Base-by-base conservation (phyloP, 306 rosid species). In the Vigna hirtella region DNA sequence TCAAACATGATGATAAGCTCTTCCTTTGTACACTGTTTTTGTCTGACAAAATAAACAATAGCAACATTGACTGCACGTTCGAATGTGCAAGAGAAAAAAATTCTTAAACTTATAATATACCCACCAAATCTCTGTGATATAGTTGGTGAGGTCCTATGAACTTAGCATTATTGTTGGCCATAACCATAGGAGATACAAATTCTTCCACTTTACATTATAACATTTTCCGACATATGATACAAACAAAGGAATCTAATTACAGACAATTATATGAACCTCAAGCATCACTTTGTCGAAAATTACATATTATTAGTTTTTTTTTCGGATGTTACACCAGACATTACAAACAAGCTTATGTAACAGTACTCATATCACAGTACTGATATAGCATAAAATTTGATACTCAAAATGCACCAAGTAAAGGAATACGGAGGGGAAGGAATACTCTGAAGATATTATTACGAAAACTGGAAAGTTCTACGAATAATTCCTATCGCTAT, bases 21-120 rank as follows among this genome's bases (percentile, higher is more conserved):
- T 24, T 59, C 24, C 3, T 38, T 17, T 74, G 15, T 45, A 55
- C 45, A 22, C 18, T 45, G 9, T 40, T 18, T 78, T 76, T 76
- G 4, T 24, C 26, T 59, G 15, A 4, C 69, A 11, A 4, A 66
- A 77, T 70, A 61, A 34, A 61, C 15, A 66, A 58, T 12, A 26
- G 20, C 13, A 61, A 78, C 52, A 63, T 53, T 12, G 59, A 61
- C 12, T 67, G 81, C 88, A 85, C 86, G 86, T 85, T 82, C 88
- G 84, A 85, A 85, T 50, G 86, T 85, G 88, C 48, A 2, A 9
- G 9, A 45, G 36, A 85, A 65, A 63, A 34, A 85, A 56, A 47
- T 17, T 34, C 20, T 47, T 48, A 72, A 66, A 65, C 63, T n/a
- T 59, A 43, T 43, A 34, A 63, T 66, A 8, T 4, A 28, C 61